Percentiles rank a stretch among this genome's conserved stretches.
phyloP scores from a whole-genome alignment of 176 grass and related monocot genomes.

The Eleusine indica region DNA sequence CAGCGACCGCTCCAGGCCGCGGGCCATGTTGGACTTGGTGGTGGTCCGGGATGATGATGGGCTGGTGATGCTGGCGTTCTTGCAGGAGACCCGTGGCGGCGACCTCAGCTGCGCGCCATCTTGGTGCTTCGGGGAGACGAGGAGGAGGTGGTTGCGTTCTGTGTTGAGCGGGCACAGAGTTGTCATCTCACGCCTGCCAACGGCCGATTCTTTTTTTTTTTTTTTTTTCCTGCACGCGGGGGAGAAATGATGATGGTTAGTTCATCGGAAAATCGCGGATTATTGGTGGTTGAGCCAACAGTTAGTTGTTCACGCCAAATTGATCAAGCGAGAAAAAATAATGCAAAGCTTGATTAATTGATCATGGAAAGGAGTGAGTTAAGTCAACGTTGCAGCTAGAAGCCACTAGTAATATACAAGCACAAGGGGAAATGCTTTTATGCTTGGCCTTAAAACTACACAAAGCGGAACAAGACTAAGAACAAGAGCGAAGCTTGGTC shows the following conservation, averaged over 20 bases:
- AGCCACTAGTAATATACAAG: no score
- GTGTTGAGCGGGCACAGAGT: slow-evolving; percentile 51
- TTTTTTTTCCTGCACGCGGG: no score
- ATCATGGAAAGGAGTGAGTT: no score
- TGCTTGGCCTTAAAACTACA: background rate
- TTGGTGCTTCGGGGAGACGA: slow-evolving; percentile 24
- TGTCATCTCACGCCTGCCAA: slow-evolving; percentile 28
- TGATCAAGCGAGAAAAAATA: no score
- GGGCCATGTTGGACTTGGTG: slow-evolving; percentile 38
- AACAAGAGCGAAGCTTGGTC: background rate
- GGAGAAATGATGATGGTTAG: no score
- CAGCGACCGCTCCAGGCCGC: slow-evolving; percentile 62
- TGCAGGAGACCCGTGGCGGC: slow-evolving; percentile 40
- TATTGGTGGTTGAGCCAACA: background rate
- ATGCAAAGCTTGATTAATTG: no score
- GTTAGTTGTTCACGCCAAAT: background rate
- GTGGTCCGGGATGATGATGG: slow-evolving; percentile 9
- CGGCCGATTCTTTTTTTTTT: background rate
- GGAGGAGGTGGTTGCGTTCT: slow-evolving; percentile 40
- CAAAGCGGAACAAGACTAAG: background rate
- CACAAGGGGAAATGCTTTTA: background rate
- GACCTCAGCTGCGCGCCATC: slow-evolving; percentile 44
- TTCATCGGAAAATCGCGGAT: no score
- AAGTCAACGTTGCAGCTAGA: no score
- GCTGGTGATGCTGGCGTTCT: background rate